These are phyloP conservation scores for Tuber umbilicatum DNA, from an alignment of 495 filamentous ascomycete genomes.

Conservation along the genomic window DNA sequence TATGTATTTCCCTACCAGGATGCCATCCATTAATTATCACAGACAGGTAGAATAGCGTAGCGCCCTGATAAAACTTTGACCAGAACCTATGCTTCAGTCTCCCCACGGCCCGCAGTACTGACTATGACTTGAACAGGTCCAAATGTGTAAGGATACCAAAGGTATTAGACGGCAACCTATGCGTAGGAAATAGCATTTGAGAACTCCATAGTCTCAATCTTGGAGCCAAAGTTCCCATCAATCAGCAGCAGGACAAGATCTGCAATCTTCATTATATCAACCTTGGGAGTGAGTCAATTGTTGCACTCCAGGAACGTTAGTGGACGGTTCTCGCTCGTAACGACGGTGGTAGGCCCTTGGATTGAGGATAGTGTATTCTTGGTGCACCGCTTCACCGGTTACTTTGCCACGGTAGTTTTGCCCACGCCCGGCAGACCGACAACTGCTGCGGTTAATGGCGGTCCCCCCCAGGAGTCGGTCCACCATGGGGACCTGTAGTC, in stretches of 20 bases:
- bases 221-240: conserved; percentile 95
- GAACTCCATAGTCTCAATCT: conserved; percentile 99
- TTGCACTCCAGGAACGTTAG: conserved; percentile 96
- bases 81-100: conserved; percentile 90
- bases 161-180: conserved; percentile 95
- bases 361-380: conserved; percentile 89
- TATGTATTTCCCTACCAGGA: conserved; percentile 93
- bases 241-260: conserved; percentile 97
- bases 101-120: conserved; percentile 72
- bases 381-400: conserved; percentile 83
- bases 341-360: conserved; percentile 84
- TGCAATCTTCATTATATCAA: conserved; percentile 90
- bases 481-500: conserved; percentile 86
- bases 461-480: conserved; percentile 92
- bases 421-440: conserved; percentile 87
- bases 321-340: conserved; percentile 85
- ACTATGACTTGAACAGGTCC: conserved; percentile 88
- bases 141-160: conserved; percentile 95
- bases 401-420: conserved; percentile 77
- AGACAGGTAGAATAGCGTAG: conserved; percentile 91
- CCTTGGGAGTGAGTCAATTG: conserved; percentile 86
- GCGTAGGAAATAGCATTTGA: conserved; percentile 80
- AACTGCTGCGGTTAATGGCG: conserved; percentile 81
- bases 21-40: conserved; percentile 94
- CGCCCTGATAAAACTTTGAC: conserved; percentile 93